Evolutionary conservation across 202 grass and related monocot genomes (phyloP).

Genomic region (Musa balbisiana): DNA sequence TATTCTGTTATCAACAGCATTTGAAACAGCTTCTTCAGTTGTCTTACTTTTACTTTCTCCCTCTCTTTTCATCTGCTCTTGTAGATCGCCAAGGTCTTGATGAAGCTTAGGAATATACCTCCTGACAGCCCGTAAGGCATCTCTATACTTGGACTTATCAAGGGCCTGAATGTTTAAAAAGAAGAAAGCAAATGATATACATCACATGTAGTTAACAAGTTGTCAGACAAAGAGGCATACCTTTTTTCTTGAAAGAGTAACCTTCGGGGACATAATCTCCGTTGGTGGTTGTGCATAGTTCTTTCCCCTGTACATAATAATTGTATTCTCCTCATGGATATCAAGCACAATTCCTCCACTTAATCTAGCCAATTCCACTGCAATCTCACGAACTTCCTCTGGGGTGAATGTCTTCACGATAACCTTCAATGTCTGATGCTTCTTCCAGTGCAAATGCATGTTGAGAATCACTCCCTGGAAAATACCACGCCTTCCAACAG

Average conservation of each 20-base stretch:
- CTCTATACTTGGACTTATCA: constrained; percentile 87
- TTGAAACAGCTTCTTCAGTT: constrained; percentile 22
- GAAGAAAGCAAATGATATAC: not conserved
- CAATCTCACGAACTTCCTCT: constrained; percentile 86
- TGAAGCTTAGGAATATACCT: constrained; percentile 80
- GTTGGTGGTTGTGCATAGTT: constrained; percentile 86
- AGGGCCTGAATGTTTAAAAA: constrained; percentile 50
- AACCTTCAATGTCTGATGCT: constrained; percentile 84
- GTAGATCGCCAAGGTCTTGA: constrained; percentile 74
- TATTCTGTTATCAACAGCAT: constrained; percentile 26
- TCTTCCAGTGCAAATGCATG: constrained; percentile 99
- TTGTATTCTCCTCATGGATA: constrained; percentile 73
- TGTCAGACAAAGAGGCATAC: constrained; percentile 3
- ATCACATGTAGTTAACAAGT: not conserved
- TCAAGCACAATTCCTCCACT: constrained; percentile 88
- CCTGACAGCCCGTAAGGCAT: constrained; percentile 49
- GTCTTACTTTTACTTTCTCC: constrained; percentile 30
- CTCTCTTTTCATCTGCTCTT: constrained; percentile 61
- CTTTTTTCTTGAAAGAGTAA: constrained; percentile 83
- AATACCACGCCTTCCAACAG: constrained; percentile 79
- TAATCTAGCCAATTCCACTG: constrained; percentile 59
- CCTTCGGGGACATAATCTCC: constrained; percentile 90
- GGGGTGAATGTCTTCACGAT: constrained; percentile 94
- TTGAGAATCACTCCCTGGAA: constrained; percentile 91
- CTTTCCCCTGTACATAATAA: constrained; percentile 97